Base-by-base conservation (phyloP, 73 alveolate species). In the Paramecium pentaurelia region DNA sequence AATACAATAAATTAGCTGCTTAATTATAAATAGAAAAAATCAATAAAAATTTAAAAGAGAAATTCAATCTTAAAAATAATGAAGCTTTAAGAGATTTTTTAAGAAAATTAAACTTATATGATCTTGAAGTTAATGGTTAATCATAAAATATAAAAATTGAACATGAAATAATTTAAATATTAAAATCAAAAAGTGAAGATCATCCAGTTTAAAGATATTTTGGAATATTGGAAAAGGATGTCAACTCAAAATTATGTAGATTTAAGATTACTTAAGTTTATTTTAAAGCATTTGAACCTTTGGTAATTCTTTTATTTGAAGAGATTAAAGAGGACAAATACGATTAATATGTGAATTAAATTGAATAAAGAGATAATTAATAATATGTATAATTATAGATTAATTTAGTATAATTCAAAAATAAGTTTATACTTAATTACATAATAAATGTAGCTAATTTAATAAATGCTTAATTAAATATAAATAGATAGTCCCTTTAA, bases 201-300 rank as follows among this genome's bases (percentile, higher is more conserved):
- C 91, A 42, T 25, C 20, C 30, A 1, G 54, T 80, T 44, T 20
- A 38, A 34, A 80, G 34, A 18, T 80, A 80, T 45, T 22, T 37
- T 47, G 91, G 75, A 27, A 44, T 80, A 10, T 45, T 80, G 1
- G 91, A 42, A 6, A 80, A 27, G 27, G 49, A 28, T 20, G 83
- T 5, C 0, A 64, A 16, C 25, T 30, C 47, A 8, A 80, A 80
- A 27, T 12, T 44, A 34, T 44, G 54, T 27, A 47, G 8, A 27
- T 80, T 80, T 14, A 25, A 44, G 45, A 80, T 80, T 16, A 30
- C 77, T 4, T 47, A 42, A 45, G 73, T 80, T 44, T 80, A 80
- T 45, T 80, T 80, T 22, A 44, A 80, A 18, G 42, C 70, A 25
- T 80, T 80, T 14, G 91, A 80, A 80, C 91, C 91, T 44, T 8